phyloP scores from a whole-genome alignment of 2,329 filamentous ascomycete species.

The Mycosphaerelloides madeirae region DNA sequence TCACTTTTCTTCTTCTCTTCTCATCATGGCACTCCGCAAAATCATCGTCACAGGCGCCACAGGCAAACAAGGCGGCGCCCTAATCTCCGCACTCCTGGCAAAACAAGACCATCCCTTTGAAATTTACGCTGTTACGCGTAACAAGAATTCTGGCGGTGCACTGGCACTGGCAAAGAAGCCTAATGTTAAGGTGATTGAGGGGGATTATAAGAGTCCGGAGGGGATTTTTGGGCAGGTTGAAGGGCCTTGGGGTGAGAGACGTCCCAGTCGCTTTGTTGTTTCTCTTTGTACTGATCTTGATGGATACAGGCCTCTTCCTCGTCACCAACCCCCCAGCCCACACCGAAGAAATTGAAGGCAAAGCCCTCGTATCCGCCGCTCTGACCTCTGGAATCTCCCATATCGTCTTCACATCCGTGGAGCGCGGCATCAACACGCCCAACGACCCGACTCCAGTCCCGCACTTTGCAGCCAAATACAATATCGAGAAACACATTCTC shows the following conservation, averaged over 20 bases:
- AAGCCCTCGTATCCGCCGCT: constrained; percentile 54
- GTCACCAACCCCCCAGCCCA: constrained; percentile 27
- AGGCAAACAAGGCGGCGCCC: constrained; percentile 45
- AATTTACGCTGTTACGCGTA: constrained; percentile 58
- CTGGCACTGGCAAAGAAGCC: constrained; percentile 44
- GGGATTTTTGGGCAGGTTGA: constrained; percentile 43
- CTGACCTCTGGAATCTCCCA: constrained; percentile 52
- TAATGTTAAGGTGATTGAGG: constrained; percentile 53
- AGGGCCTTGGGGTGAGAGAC: constrained; percentile 26
- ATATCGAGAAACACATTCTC: constrained; percentile 58
- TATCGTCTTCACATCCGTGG: constrained; percentile 57
- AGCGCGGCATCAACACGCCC: constrained; percentile 54
- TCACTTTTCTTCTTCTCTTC: too few relatives aligned
- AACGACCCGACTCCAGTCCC: constrained; percentile 53
- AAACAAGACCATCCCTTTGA: constrained; percentile 29
- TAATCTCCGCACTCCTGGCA: constrained; percentile 39
- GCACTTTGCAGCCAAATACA: constrained; percentile 58
- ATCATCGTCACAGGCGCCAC: constrained; percentile 45
- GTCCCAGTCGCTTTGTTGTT: too few relatives aligned
- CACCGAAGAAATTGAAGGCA: constrained; percentile 50
- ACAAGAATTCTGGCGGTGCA: constrained; percentile 47
- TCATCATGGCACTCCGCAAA: not conserved
- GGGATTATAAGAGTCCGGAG: constrained; percentile 51
- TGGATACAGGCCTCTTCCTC: constrained; percentile 18
- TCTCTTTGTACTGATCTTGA: too few relatives aligned